phyloP scores from a whole-genome alignment of 441 rosid species.

The Erodium chrysanthum region DNA sequence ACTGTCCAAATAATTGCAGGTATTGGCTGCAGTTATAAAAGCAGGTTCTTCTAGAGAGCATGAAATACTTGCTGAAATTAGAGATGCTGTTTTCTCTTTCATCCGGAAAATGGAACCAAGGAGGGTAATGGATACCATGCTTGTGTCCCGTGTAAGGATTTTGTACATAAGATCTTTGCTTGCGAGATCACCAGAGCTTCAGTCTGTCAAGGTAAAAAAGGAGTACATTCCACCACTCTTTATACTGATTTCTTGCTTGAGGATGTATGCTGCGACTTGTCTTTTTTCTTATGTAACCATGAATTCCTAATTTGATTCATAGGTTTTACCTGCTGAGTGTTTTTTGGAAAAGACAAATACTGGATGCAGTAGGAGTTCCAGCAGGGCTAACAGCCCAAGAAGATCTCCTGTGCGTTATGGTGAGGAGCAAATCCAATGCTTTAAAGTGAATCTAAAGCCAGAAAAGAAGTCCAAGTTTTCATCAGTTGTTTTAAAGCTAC shows the following conservation, averaged over 20 bases:
- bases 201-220: slow-evolving; percentile 71
- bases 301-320: slow-evolving; percentile 15
- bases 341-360: slow-evolving; percentile 72
- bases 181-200: slow-evolving; percentile 92
- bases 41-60: slow-evolving; percentile 99
- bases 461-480: slow-evolving; percentile 90
- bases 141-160: slow-evolving; percentile 91
- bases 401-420: slow-evolving; percentile 69
- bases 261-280: slow-evolving; percentile 8
- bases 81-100: slow-evolving; percentile 90
- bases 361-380: slow-evolving; percentile 87
- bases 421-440: slow-evolving; percentile 63
- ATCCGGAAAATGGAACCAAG: slow-evolving; percentile 93
- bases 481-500: slow-evolving; percentile 89
- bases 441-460: slow-evolving; percentile 82
- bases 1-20: slow-evolving; percentile 42
- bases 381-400: slow-evolving; percentile 91
- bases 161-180: slow-evolving; percentile 92
- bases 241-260: slow-evolving; percentile 10
- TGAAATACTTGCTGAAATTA: slow-evolving; percentile 96
- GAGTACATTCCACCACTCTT: slow-evolving; percentile 8
- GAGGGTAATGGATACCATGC: slow-evolving; percentile 99
- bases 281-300: slow-evolving; percentile 11
- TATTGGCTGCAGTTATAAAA: slow-evolving; percentile 96
- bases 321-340: slow-evolving; percentile 76